Conservation (phyloP, 2,329 filamentous ascomycete genomes). For the Ustilaginoidea virens region DNA sequence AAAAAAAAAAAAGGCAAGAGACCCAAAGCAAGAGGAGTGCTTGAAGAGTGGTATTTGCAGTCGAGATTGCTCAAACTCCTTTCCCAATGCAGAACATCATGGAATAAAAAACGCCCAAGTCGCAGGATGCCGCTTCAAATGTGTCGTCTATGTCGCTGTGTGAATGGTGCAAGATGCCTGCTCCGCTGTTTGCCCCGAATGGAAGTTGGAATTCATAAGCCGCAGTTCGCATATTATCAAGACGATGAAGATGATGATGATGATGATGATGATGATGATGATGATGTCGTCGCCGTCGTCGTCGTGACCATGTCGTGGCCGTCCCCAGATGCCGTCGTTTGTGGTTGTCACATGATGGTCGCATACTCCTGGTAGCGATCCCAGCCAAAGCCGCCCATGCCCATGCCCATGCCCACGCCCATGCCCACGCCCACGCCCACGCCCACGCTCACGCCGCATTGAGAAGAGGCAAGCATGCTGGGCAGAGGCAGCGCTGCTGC, state of each 20-base stretch:
- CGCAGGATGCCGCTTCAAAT: slow-evolving; percentile 15
- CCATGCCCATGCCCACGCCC: slow-evolving; percentile 57
- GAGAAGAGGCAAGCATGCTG: slow-evolving; percentile 62
- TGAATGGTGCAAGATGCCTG: slow-evolving; percentile 7
- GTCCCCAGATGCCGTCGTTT: slow-evolving; percentile 25
- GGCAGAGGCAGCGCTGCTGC: slow-evolving; percentile 64
- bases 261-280: slow-evolving; percentile 10
- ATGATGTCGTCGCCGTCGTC: slow-evolving; percentile 10
- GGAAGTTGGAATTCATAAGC: too few relatives aligned
- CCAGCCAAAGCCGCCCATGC: slow-evolving; percentile 65
- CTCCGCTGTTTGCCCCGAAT: too few relatives aligned
- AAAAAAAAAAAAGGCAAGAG: slow-evolving; percentile 19
- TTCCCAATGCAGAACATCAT: slow-evolving; percentile 24
- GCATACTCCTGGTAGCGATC: slow-evolving; percentile 74
- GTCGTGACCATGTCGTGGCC: slow-evolving; percentile 33
- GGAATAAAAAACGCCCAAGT: slow-evolving; percentile 17
- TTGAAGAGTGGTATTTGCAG: slow-evolving; percentile 21
- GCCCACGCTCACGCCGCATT: slow-evolving; percentile 66
- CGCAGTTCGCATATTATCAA: too few relatives aligned
- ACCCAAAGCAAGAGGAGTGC: slow-evolving; percentile 7
- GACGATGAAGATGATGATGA: too few relatives aligned
- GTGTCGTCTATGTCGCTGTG: slow-evolving; percentile 22
- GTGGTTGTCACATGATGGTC: slow-evolving; percentile 70
- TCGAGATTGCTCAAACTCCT: slow-evolving; percentile 21
- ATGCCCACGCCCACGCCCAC: slow-evolving; percentile 58